Base-by-base conservation (phyloP, 208 protist species). In the Leishmania major region DNA sequence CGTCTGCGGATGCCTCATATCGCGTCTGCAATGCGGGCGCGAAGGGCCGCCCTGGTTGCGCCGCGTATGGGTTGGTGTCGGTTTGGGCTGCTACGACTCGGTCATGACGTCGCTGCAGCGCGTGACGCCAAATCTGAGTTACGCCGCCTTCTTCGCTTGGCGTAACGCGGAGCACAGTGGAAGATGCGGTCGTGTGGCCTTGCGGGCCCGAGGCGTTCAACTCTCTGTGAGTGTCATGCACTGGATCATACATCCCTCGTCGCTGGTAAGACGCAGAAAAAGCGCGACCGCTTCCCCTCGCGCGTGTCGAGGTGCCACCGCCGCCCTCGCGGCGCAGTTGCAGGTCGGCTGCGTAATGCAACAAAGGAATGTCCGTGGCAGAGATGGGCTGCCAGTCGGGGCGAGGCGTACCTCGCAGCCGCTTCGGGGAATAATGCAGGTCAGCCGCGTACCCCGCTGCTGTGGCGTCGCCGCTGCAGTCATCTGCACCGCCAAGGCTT, bases 361-460 rank as follows among this genome's bases (percentile, higher is more conserved):
- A 77, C 35, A 93, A 78, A 3, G 84, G 87, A 35, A 90, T 80
- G 70, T 95, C 92, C 6, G 88, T 87, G 11, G 85, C 86, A 15
- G 92, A 83, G 77, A 95, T 83, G 62, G 76, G 73, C 78, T 93
- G 89, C 92, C 92, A 95, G n/a, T 80, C 79, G 19, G 91, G 88
- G 31, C 84, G 86, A 19, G n/a, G 55, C 66, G 67, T 47, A n/a
- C 31, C 74, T 40, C 55, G 51, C 10, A 57, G 37, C 11, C 70
- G 80, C 77, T 66, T 70, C 75, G 64, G 13, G 37, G 81, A 13
- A 67, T 28, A 17, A 19, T 35, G 28, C 53, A 69, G 13, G 28
- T 57, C 51, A 77, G 22, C 55, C 6, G 1, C 40, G 45, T 53
- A 19, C 6, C 31, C 64, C n/a, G n/a, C 28, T 22, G 28, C 10